phyloP scores from a whole-genome alignment of 2,329 filamentous ascomycete genomes.

The Aspergillus awamori region DNA sequence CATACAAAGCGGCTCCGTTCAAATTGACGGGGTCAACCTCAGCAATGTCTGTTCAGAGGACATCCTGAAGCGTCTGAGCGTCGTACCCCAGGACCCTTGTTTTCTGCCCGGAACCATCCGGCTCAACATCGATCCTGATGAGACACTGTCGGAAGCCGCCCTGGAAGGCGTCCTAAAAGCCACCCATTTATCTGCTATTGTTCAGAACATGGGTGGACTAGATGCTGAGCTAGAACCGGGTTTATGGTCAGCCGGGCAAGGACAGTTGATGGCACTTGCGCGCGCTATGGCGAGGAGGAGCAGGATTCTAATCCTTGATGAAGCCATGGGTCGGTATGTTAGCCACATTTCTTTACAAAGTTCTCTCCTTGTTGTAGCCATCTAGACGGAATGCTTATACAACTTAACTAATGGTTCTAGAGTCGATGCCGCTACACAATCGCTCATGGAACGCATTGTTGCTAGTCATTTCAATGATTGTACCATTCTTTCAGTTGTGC shows the following conservation, averaged over 20 bases:
- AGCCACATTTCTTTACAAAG: neutral
- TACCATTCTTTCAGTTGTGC: neutral
- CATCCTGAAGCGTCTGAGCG: neutral
- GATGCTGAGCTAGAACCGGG: neutral
- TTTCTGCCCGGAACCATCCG: neutral
- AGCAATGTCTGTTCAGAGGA: neutral
- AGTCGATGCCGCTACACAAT: neutral
- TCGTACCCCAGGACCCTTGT: conserved; percentile 2
- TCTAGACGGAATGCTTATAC: neutral
- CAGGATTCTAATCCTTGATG: neutral
- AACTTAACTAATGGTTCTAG: neutral
- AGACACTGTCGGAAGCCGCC: neutral
- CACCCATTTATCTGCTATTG: neutral
- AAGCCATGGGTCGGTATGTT: conserved; percentile 4
- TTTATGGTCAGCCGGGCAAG: neutral
- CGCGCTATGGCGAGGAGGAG: neutral
- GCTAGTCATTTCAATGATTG: neutral
- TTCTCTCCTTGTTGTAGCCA: neutral
- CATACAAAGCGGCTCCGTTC: neutral
- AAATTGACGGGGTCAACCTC: neutral
- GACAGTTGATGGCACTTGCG: neutral
- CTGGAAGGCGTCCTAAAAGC: neutral
- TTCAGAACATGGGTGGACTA: neutral
- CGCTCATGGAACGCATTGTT: neutral
- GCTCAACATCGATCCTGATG: neutral